Conservation (phyloP, 169 alveolate species). For the Plasmodium billcollinsi region DNA sequence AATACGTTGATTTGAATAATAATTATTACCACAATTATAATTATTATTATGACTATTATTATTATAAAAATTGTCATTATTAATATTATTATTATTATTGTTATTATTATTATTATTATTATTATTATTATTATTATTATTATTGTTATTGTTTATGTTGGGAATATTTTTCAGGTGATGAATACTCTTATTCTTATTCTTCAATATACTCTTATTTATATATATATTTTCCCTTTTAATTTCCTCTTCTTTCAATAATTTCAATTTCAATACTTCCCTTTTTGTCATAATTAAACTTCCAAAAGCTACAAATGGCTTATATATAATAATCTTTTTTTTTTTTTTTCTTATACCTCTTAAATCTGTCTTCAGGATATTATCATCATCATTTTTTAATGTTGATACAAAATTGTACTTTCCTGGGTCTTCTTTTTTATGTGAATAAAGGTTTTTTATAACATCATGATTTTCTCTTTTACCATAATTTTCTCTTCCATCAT, state of each 20-base stretch:
- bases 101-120: not conserved
- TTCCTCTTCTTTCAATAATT: conserved; percentile 3
- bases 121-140: not conserved
- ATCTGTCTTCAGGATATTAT: not conserved
- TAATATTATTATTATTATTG: not conserved
- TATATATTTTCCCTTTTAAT: conserved; percentile 44
- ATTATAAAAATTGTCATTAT: not conserved
- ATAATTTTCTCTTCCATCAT: not conserved
- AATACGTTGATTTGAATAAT: not conserved
- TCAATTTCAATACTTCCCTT: conserved; percentile 17
- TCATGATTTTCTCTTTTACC: not conserved
- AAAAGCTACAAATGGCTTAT: conserved; percentile 70
- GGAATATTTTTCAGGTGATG: too few relatives aligned
- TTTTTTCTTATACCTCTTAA: not conserved
- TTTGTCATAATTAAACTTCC: conserved; percentile 70
- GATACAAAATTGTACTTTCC: not conserved
- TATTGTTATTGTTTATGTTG: not conserved
- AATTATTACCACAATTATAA: not conserved
- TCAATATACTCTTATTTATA: conserved; percentile 33
- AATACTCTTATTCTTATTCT: conserved; percentile 6
- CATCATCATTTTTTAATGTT: not conserved
- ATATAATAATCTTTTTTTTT: conserved; percentile 9
- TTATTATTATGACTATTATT: not conserved
- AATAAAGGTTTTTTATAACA: too few relatives aligned
- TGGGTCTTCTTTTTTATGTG: not conserved